Conservation (phyloP, 2,329 filamentous ascomycete genomes). For the Ramularia collo-cygni region DNA sequence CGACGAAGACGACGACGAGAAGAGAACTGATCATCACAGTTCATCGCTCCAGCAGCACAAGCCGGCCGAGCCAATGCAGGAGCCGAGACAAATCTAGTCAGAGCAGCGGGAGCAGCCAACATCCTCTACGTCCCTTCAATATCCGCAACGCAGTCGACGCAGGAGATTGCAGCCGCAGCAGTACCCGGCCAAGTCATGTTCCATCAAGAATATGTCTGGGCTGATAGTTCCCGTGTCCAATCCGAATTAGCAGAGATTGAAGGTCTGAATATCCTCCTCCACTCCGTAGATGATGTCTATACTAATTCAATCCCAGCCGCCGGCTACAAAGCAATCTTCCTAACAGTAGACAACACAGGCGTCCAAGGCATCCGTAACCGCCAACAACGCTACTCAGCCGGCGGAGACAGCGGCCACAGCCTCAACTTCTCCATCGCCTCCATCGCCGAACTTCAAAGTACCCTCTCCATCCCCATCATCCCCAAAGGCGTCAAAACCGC, state of each 20-base stretch:
- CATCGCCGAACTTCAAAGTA: constrained; percentile 9
- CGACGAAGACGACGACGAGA: too few relatives aligned
- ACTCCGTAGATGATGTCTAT: too few relatives aligned
- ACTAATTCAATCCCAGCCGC: constrained; percentile 26
- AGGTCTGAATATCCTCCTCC: constrained; percentile 16
- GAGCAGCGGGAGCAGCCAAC: constrained; percentile 43
- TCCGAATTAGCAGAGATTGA: too few relatives aligned
- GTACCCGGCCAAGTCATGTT: constrained; percentile 32
- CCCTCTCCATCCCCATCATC: constrained; percentile 12
- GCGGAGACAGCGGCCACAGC: constrained; percentile 5
- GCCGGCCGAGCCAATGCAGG: constrained; percentile 87
- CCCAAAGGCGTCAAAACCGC: constrained; percentile 7
- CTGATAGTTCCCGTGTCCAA: constrained; percentile 15
- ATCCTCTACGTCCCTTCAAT: constrained; percentile 46
- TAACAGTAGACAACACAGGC: constrained; percentile 36
- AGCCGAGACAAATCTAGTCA: constrained; percentile 35
- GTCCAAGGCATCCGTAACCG: constrained; percentile 31
- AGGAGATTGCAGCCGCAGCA: constrained; percentile 29
- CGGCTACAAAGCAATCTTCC: constrained; percentile 35
- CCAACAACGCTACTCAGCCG: constrained; percentile 9
- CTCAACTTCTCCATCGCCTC: constrained; percentile 12
- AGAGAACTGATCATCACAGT: too few relatives aligned
- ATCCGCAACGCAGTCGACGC: constrained; percentile 29
- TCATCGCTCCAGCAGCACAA: constrained; percentile 87
- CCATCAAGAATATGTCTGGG: constrained; percentile 36